phyloP scores from a whole-genome alignment of 257 asterid species.

The Solanum clarkiae region DNA sequence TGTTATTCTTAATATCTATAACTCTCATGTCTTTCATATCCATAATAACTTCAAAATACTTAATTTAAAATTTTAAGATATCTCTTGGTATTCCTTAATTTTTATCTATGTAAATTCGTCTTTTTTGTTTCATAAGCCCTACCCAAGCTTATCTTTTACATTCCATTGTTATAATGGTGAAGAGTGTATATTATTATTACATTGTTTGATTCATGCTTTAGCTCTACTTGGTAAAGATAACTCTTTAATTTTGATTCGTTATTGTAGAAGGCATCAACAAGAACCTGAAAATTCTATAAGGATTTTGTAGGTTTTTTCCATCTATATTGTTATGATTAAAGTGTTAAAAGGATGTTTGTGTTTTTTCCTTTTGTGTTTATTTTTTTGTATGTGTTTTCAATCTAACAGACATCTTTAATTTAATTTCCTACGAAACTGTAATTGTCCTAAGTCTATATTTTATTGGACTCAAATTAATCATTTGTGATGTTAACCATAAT shows the following conservation, averaged over 20 bases:
- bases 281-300: background rate
- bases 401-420: too few species aligned
- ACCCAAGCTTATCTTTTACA: too few species aligned
- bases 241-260: background rate
- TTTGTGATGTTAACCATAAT: background rate
- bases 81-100: too few species aligned
- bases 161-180: background rate
- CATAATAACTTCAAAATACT: too few species aligned
- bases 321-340: background rate
- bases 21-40: too few species aligned
- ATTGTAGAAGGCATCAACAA: background rate
- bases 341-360: background rate
- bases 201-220: too few species aligned
- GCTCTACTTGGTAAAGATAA: background rate
- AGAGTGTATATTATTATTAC: too few species aligned
- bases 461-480: background rate
- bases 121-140: background rate
- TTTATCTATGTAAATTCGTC: too few species aligned
- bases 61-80: too few species aligned
- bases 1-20: too few species aligned
- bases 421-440: background rate
- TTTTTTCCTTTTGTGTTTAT: background rate
- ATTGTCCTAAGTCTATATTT: too few species aligned
- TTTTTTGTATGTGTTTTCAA: background rate
- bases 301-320: too few species aligned